Base-by-base conservation (phyloP, 306 rosid species). In the Quillaja saponaria region DNA sequence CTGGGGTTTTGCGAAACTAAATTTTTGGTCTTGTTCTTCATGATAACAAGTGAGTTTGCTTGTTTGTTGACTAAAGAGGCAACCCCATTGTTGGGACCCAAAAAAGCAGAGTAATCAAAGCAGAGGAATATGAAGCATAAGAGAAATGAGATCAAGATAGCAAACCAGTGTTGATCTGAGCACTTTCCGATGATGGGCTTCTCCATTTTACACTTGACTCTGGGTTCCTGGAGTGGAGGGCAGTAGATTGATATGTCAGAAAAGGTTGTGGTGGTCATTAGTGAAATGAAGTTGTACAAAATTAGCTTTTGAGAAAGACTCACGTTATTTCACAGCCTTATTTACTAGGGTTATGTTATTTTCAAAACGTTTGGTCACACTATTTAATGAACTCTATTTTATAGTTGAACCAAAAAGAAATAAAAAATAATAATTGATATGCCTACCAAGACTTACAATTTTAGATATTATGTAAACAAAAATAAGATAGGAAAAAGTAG, bases 111-210 rank as follows among this genome's bases (percentile, higher is more conserved):
- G 19, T 69, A 79, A 71, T 84, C 80, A 40, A 80, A 78, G 59
- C 54, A 64, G 8, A 76, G 58, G 1, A 88, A 48, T 5, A 79
- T 34, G 44, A 77, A 25, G 66, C 67, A 69, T 2, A 85, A 63
- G 63, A 80, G 64, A 53, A 62, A 67, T 51, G 79, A 81, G 63
- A 80, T 38, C 13, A 88, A 74, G 41, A 78, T 5, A 28, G 58
- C 82, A 12, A 80, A 73, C 66, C 83, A 80, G 73, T 73, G 61
- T 2, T 80, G 80, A 7, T 66, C 72, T 41, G 80, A 49, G 76
- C 81, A 71, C 45, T 20, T 76, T 55, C 63, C 6, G 6, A 56
- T 0, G 40, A 66, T 44, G 17, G 57, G 66, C 11, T 75, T 82
- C 75, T 79, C 80, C 82, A 85, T 10, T 55, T 48, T 25, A 4